Base-by-base conservation (phyloP, 306 rosid species). In the Sechiopsis laciniata region DNA sequence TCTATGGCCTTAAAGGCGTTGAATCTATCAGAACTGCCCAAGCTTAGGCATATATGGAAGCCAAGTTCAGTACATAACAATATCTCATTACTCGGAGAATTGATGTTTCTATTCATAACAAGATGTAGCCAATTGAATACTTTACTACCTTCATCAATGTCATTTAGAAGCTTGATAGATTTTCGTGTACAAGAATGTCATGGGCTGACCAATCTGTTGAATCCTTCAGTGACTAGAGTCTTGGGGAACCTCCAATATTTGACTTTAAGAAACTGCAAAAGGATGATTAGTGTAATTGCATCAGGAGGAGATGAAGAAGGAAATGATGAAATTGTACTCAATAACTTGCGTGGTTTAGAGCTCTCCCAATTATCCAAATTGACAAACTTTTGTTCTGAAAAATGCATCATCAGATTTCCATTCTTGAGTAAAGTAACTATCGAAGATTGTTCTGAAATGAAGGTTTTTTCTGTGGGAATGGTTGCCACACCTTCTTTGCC, bases 101-200 rank as follows among this genome's bases (percentile, higher is more conserved):
- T 65, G 53, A 0, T 0, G 0, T 0, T 0, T 8, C 14, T 65
- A 37, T 0, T 0, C 6, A 35, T 65, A 37, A 12, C n/a, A 15
- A 0, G 8, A 37, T 65, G 71, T 37, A 24, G 71, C 0, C 0
- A 0, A 40, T 35, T 42, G 45, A 40, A 19, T 8, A 65, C 4
- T n/a, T n/a, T 42, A 42, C 8, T 42, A 19, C 14, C 72, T 3
- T 8, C 16, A 6, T 17, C n/a, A 1, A 10, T n/a, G 72, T 45
- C 35, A 17, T 66, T 66, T n/a, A 4, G 8, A 66, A 66, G 17
- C n/a, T 66, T 66, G 72, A 0, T 0, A 0, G 0, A 0, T 1
- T 53, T 65, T 42, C 0, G 0, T 1, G 26, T 66, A 19, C 0
- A 4, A 0, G 20, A 42, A 10, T 66, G 72, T 20, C 8, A 66